Base-by-base conservation (phyloP, 2,329 filamentous ascomycete species). In the Nakataea oryzae region DNA sequence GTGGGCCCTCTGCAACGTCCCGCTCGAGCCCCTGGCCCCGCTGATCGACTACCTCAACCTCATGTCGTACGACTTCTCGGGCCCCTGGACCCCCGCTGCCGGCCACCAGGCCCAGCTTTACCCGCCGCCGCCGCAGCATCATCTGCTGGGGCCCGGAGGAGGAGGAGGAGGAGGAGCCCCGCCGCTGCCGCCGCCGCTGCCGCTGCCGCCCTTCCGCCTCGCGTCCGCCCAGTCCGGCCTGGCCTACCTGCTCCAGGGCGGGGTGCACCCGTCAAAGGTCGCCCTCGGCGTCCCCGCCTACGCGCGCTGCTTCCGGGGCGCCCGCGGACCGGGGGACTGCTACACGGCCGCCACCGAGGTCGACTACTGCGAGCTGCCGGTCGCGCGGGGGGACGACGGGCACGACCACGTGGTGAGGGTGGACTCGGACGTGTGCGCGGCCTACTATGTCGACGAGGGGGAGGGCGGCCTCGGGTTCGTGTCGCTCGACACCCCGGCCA, bases 61-160 rank as follows among this genome's bases (percentile, higher is more conserved):
- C 57, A 89, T 89, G 87, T 78, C 81, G 14, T 89, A 89, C 69
- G 86, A 89, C 70, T 88, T 88, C 66, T 79, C 81, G 0, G 86
- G 86, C 0, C 78, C 83, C 9, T 89, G 86, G 86, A 80, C 79
- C 2, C 71, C 76, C 27, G 79, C 81, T 32, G 81, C 80, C 12
- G 86, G 86, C 14, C 85, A 89, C 68, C 86, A 89, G 50, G 83
- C 86, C 1, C 85, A 87, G 68, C 79, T 89, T 0, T 79, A 79
- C 17, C 50, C 50, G 21, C 59, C 59, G 74, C 79, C 0, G 79
- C 79, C 1, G 68, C 65, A 3, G 63, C 65, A 21, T 54, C 64
- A 21, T 34, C 61, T 17, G 57, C 64, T 21, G 65, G 68, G 26
- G 64, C 73, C 50, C 70, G 72, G 1, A n/a, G n/a, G n/a, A n/a